Evolutionary conservation across 495 filamentous ascomycete genomes (phyloP).

Genomic region (Trichocladium antarcticum): DNA sequence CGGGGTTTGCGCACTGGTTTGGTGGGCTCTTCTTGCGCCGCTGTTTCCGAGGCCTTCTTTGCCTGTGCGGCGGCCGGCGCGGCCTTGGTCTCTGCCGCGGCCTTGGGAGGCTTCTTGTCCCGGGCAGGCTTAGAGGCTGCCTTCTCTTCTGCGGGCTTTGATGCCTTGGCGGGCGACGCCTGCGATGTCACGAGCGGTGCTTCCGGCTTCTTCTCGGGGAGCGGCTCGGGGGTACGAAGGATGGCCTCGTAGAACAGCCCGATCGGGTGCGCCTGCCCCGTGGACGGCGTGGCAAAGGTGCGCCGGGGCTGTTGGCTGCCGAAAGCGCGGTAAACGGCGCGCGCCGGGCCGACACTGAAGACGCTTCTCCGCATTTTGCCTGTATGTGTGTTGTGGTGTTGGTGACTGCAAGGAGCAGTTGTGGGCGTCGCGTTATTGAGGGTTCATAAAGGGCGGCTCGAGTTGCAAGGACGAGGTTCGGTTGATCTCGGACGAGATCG

Average conservation of each 20-base stretch:
- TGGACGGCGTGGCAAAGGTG: conserved; percentile 15
- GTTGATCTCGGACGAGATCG: conserved; percentile 6
- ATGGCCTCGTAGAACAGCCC: conserved; percentile 38
- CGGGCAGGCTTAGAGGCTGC: conserved; percentile 10
- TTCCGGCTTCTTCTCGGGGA: conserved; percentile 24
- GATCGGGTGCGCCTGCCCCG: conserved; percentile 27
- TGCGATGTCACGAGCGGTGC: conserved; percentile 17
- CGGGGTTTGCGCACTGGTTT: conserved; percentile 15
- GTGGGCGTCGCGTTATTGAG: neutral
- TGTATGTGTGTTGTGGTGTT: neutral
- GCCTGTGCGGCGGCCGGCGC: conserved; percentile 17
- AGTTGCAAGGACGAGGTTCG: neutral
- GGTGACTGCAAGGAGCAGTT: neutral
- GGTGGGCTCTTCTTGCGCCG: conserved; percentile 27
- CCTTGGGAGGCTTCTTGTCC: conserved; percentile 24
- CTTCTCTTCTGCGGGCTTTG: conserved; percentile 6
- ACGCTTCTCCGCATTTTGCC: conserved; percentile 19
- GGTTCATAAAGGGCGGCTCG: neutral
- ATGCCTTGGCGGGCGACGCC: conserved; percentile 4
- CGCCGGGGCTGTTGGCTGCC: conserved; percentile 16
- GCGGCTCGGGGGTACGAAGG: conserved; percentile 28
- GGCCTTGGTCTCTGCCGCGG: conserved; percentile 15
- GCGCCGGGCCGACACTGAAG: conserved; percentile 17
- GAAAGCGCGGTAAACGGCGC: conserved; percentile 16
- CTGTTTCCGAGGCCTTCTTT: conserved; percentile 20